Evolutionary conservation across 2,329 filamentous ascomycete species (phyloP).

Genomic region (Alternaria arbusti): DNA sequence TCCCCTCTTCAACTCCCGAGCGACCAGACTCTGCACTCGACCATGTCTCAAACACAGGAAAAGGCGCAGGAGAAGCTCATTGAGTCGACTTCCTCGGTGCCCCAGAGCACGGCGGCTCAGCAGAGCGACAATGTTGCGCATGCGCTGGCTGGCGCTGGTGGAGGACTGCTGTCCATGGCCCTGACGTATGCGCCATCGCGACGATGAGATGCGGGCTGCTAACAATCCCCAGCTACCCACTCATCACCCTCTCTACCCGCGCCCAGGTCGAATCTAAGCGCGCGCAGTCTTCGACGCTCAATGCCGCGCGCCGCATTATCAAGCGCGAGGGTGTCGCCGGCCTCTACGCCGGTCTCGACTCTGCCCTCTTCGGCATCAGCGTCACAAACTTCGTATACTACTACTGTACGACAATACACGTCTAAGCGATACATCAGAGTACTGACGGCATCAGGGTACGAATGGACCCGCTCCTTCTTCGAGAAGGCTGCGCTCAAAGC

Average conservation of each 20-base stretch:
- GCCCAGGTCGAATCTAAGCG: constrained; percentile 97
- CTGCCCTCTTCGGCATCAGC: constrained; percentile 94
- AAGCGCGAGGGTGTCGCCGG: constrained; percentile 88
- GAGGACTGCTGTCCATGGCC: constrained; percentile 93
- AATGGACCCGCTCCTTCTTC: constrained; percentile 91
- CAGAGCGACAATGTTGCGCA: constrained; percentile 98
- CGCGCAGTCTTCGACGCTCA: constrained; percentile 81
- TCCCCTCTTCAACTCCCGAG: constrained; percentile 8
- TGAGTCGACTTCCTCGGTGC: constrained; percentile 41
- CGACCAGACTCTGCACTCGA: not conserved
- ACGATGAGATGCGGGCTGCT: not conserved
- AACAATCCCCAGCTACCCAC: constrained; percentile 72
- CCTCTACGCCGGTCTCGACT: constrained; percentile 91
- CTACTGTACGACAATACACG: constrained; percentile 68
- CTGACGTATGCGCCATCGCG: constrained; percentile 70
- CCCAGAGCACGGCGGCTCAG: constrained; percentile 70
- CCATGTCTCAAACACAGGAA: constrained; percentile 40
- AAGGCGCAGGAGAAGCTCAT: constrained; percentile 44
- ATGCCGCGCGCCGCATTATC: constrained; percentile 84
- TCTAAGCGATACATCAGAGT: not conserved
- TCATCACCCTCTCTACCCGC: constrained; percentile 96
- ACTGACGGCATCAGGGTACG: constrained; percentile 69
- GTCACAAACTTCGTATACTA: constrained; percentile 99
- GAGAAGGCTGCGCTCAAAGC: constrained; percentile 75
- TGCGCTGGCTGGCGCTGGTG: constrained; percentile 89